Percentiles rank a stretch among this genome's conserved stretches.
Evolutionary conservation across 2,329 filamentous ascomycete species (phyloP).

Genomic region (Xylaria hypoxylon): DNA sequence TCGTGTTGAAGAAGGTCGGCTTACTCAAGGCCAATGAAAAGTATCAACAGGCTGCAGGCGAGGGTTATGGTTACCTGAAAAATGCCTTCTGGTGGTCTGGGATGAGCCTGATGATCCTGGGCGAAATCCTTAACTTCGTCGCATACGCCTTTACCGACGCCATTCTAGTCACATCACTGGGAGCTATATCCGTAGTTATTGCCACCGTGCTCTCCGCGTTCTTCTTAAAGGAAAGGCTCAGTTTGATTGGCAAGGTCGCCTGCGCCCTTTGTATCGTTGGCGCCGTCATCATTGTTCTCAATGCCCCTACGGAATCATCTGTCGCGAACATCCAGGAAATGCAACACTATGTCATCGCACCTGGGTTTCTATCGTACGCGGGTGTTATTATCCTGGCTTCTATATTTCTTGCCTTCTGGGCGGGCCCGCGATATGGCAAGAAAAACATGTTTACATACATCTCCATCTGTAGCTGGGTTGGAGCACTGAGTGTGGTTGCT

Average conservation of each 20-base stretch:
- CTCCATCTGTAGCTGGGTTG: conserved; percentile 94
- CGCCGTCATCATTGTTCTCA: conserved; percentile 92
- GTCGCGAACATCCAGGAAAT: conserved; percentile 92
- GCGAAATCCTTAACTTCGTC: conserved; percentile 96
- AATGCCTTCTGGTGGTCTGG: conserved; percentile 95
- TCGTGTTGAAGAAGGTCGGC: conserved; percentile 94
- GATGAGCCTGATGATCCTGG: conserved; percentile 96
- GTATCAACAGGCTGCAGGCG: conserved; percentile 94
- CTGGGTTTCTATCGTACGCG: conserved; percentile 86
- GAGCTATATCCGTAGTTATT: conserved; percentile 91
- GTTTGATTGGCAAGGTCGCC: conserved; percentile 94
- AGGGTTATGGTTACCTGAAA: conserved; percentile 97
- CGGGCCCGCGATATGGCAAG: conserved; percentile 89
- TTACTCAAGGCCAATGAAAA: conserved; percentile 93
- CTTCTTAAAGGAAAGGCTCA: conserved; percentile 94
- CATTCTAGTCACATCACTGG: conserved; percentile 92
- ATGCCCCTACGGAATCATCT: conserved; percentile 87
- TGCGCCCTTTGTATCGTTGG: conserved; percentile 96
- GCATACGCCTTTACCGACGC: conserved; percentile 97
- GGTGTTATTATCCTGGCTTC: conserved; percentile 84
- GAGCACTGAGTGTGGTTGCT: conserved; percentile 92
- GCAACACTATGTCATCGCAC: conserved; percentile 85
- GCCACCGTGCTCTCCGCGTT: conserved; percentile 92
- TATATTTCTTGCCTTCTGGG: conserved; percentile 79
- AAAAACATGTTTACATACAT: conserved; percentile 98